Evolutionary conservation across 176 grass and related monocot species (phyloP).

Genomic region (Carex scoparia): DNA sequence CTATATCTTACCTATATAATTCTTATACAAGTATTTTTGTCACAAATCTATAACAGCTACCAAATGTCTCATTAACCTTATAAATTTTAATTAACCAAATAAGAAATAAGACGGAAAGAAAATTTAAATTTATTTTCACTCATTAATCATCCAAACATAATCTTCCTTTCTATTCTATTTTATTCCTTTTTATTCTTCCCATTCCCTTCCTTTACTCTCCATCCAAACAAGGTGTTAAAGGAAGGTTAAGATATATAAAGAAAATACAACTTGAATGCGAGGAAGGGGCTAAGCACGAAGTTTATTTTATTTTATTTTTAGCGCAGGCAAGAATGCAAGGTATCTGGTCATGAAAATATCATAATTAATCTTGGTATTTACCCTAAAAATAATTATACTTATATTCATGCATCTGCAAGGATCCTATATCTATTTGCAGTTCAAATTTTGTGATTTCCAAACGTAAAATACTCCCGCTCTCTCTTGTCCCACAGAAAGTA

Average conservation of each 20-base stretch:
- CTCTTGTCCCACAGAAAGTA: not conserved
- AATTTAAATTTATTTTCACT: too few species aligned
- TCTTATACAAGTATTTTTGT: too few species aligned
- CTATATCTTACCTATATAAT: too few species aligned
- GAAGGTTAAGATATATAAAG: not conserved
- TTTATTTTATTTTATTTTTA: not conserved
- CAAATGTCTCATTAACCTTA: too few species aligned
- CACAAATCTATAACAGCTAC: too few species aligned
- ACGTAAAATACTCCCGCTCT: not conserved
- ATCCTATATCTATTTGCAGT: not conserved
- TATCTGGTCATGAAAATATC: slow-evolving; percentile 10
- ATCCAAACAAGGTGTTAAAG: too few species aligned
- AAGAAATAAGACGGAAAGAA: too few species aligned
- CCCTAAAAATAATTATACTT: not conserved
- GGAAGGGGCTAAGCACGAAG: not conserved
- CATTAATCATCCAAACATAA: too few species aligned
- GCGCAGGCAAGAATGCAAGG: slow-evolving; percentile 13
- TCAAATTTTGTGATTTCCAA: not conserved
- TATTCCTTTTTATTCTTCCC: too few species aligned
- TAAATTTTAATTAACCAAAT: too few species aligned
- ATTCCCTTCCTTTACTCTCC: too few species aligned
- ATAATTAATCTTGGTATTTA: slow-evolving; percentile 4
- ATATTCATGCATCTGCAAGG: not conserved
- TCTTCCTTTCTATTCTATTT: too few species aligned
- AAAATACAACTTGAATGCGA: not conserved